phyloP scores from a whole-genome alignment of 2,329 filamentous ascomycete genomes.

The Cordyceps farinosa region DNA sequence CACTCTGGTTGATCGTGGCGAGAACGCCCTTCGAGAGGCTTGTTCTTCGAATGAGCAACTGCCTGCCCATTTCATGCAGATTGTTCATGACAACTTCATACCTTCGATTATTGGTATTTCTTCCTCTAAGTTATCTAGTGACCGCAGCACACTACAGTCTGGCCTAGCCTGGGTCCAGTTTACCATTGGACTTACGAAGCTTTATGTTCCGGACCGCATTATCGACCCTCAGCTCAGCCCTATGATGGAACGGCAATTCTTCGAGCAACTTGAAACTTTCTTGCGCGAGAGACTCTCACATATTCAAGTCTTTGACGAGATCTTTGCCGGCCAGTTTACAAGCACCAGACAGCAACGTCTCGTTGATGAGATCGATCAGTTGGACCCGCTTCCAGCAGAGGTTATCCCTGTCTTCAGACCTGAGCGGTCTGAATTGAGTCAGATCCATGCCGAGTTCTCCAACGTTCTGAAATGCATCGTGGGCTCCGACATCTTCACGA shows the following conservation, averaged over 20 bases:
- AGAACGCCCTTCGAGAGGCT: constrained; percentile 15
- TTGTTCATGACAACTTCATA: constrained; percentile 40
- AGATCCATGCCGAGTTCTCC: constrained; percentile 78
- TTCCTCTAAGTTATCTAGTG: constrained; percentile 22
- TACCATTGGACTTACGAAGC: constrained; percentile 66
- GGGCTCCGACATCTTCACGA: constrained; percentile 41
- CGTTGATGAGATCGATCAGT: constrained; percentile 54
- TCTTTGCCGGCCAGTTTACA: constrained; percentile 64
- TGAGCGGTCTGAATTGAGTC: constrained; percentile 59
- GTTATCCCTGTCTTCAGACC: constrained; percentile 70
- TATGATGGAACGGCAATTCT: constrained; percentile 60
- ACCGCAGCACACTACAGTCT: constrained; percentile 30
- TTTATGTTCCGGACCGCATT: constrained; percentile 82
- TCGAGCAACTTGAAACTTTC: constrained; percentile 50
- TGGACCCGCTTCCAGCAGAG: constrained; percentile 65
- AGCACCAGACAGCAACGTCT: constrained; percentile 65
- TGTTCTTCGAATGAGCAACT: neutral
- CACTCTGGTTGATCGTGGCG: constrained; percentile 16
- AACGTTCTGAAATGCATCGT: constrained; percentile 67
- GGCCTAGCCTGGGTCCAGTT: constrained; percentile 71
- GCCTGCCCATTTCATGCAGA: constrained; percentile 20
- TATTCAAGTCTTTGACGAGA: constrained; percentile 61
- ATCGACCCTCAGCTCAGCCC: constrained; percentile 75
- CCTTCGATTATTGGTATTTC: constrained; percentile 45
- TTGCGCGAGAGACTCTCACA: constrained; percentile 57